Percentiles rank a stretch among this genome's conserved stretches.
Conservation (phyloP, 2,329 filamentous ascomycete species). For the Microcyclospora tardicrescens region DNA sequence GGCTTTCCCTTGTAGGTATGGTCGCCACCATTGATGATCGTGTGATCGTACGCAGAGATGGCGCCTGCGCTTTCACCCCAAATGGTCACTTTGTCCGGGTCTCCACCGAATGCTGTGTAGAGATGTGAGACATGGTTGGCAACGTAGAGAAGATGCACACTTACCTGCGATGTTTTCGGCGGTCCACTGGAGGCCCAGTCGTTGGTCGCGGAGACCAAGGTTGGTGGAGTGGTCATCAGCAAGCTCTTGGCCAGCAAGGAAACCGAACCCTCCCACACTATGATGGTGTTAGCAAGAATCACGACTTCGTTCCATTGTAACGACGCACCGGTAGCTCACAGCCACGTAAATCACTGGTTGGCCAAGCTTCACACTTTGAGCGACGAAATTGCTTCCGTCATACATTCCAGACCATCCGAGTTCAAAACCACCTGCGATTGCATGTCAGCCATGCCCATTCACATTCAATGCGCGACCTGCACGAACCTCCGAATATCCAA, state of each 20-base stretch:
- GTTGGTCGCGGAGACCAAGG: constrained; percentile 21
- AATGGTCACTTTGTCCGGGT: constrained; percentile 63
- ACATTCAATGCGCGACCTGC: too few species aligned
- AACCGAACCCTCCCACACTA: constrained; percentile 24
- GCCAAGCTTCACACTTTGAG: constrained; percentile 32
- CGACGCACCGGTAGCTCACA: constrained; percentile 49
- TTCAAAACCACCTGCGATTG: constrained; percentile 24
- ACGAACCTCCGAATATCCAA: constrained; percentile 33
- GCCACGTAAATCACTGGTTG: constrained; percentile 63
- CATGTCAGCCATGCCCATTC: too few species aligned
- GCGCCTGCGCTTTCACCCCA: constrained; percentile 53
- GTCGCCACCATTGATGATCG: constrained; percentile 60
- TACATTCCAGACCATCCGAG: constrained; percentile 28
- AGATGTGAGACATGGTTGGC: constrained; percentile 1
- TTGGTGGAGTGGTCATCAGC: constrained; percentile 24
- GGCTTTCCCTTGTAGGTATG: constrained; percentile 60
- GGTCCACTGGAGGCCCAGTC: constrained; percentile 23
- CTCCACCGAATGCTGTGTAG: constrained; percentile 45
- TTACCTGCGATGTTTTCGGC: constrained; percentile 48
- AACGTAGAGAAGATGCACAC: constrained; percentile 33
- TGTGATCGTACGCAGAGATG: constrained; percentile 66
- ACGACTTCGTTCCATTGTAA: not conserved
- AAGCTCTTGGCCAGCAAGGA: constrained; percentile 20
- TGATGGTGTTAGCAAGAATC: not conserved
- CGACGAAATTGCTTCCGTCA: constrained; percentile 28